These are phyloP conservation scores for Globisporangium okanoganense DNA, from an alignment of 352 stramenopile genomes.

Conservation along the genomic window DNA sequence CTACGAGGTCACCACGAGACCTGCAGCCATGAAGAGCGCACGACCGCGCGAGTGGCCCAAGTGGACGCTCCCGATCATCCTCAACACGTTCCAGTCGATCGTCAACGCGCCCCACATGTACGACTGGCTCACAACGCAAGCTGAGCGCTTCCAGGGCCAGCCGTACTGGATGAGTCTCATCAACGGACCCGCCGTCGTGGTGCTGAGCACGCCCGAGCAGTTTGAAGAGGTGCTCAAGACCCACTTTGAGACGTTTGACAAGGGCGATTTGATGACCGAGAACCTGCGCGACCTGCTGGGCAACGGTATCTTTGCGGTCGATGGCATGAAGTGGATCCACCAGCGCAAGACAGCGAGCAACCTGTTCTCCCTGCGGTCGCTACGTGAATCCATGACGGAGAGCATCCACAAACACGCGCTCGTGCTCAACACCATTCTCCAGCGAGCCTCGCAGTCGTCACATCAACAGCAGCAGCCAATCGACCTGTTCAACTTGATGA, in stretches of 20 bases:
- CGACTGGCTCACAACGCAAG: conserved; percentile 7
- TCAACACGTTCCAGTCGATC: conserved; percentile 16
- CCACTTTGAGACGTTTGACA: conserved; percentile 24
- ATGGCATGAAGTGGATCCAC: conserved; percentile 24
- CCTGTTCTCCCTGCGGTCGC: conserved; percentile 23
- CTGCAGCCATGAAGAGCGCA: conserved; percentile 6
- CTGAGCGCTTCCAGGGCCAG: conserved; percentile 4
- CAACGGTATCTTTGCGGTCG: conserved; percentile 21
- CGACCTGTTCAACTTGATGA: conserved; percentile 23
- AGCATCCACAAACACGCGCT: conserved; percentile 7
- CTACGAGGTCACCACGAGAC: conserved; percentile 3
- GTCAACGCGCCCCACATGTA: conserved; percentile 9
- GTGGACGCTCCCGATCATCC: conserved; percentile 16
- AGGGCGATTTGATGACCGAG: conserved; percentile 16
- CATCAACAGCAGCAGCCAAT: not conserved
- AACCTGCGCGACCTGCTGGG: conserved; percentile 19
- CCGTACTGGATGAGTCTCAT: conserved; percentile 12
- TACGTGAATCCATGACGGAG: conserved; percentile 27
- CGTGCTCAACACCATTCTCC: not conserved
- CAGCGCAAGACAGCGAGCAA: conserved; percentile 31
- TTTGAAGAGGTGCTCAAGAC: conserved; percentile 25
- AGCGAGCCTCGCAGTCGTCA: not conserved
- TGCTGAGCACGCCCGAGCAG: conserved; percentile 12
- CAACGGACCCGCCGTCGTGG: conserved; percentile 2
- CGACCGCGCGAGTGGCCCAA: not conserved